Conservation (phyloP, 495 filamentous ascomycete species). For the Podospora pseudopauciseta region DNA sequence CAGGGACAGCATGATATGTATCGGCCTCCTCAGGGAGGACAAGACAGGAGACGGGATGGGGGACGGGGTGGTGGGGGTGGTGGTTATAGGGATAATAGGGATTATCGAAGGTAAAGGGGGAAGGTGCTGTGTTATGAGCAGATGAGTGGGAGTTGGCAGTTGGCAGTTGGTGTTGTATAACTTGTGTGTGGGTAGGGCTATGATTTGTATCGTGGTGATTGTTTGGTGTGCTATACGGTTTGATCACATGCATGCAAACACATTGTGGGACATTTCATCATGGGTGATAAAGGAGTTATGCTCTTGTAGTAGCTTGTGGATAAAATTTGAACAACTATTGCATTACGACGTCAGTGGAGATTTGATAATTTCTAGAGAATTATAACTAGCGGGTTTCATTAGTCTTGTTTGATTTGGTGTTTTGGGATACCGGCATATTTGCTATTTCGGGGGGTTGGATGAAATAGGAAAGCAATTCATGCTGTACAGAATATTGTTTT, state of each 20-base stretch:
- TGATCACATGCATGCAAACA: too few species aligned
- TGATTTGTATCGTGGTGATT: too few species aligned
- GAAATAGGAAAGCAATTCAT: background rate
- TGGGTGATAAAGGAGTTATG: too few species aligned
- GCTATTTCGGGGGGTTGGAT: background rate
- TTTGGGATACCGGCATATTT: background rate
- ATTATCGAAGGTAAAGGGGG: constrained; percentile 4
- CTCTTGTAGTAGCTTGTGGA: too few species aligned
- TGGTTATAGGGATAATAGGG: constrained; percentile 11
- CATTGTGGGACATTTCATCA: too few species aligned
- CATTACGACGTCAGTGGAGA: background rate
- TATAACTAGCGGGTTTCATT: background rate
- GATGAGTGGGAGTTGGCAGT: background rate
- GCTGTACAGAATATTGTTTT: background rate
- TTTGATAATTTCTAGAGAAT: background rate
- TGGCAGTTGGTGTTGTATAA: background rate
- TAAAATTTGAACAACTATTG: background rate
- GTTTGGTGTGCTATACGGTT: too few species aligned
- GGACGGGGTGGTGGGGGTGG: constrained; percentile 12
- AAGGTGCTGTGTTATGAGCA: background rate
- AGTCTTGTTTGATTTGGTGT: background rate
- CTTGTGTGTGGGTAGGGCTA: background rate
- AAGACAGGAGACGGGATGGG: constrained; percentile 16
- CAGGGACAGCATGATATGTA: constrained; percentile 13
- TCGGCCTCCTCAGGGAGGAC: background rate